Evolutionary conservation across 768 basidiomycete species (phyloP), one percentile per base, ranked within the genome.

Genomic region (Boletales sp.): DNA sequence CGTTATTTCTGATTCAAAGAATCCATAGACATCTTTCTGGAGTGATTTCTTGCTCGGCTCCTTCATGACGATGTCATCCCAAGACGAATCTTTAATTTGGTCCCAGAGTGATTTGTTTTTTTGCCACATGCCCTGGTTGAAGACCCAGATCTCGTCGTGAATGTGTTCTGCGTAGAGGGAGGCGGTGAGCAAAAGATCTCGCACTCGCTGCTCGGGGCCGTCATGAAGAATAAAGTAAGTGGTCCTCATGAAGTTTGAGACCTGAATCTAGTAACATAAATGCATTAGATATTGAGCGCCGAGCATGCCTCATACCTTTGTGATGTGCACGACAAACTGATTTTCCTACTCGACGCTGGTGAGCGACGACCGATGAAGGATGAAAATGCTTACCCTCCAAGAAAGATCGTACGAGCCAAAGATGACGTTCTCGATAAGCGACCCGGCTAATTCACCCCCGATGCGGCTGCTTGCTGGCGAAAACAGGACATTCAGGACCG

Each of bases 101-200:
- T 52, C 41, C 85, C 85, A 91, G 13, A 91, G 76, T 0, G 57
- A 58, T 42, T 72, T 73, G 57, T 81, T 76, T 60, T 90, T 88
- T 17, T 54, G 46, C 90, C 90, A 93, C 31, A 60, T 78, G 0
- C 84, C 82, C 51, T 80, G 76, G 51, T 90, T 81, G 66, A 80
- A 92, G 5, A 92, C 85, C 78, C 86, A 86, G 47, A 92, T 78
- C 55, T 90, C 86, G 4, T 84, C 68, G 46, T 87, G 84, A 11
- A 82, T 66, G 30, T 75, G 72, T 40, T 83, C 66, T 5, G 68
- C 50, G 69, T 75, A 84, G 19, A 77, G 62, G 1, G 83, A 86
- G 4, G 73, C 70, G 5, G 75, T 69, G 13, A 83, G 61, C 8
- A 90, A 63, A 11, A 87, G 70, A 4, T 75, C 65, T 13, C 80